Evolutionary conservation across 2,329 filamentous ascomycete genomes (phyloP).

Genomic region (Aspergillus brasiliensis): DNA sequence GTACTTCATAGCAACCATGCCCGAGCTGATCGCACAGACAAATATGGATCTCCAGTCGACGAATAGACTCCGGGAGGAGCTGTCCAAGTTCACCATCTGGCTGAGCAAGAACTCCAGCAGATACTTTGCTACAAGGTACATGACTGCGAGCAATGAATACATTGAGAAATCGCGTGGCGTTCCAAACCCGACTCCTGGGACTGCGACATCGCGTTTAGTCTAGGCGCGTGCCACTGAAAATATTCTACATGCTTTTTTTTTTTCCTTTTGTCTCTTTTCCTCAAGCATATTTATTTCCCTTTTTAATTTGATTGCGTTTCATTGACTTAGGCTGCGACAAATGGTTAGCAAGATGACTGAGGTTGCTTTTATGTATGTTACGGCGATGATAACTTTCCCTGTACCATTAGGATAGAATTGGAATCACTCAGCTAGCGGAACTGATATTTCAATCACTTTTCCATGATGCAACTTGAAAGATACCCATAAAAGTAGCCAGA

Average conservation of each 20-base stretch:
- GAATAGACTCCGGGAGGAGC: constrained; percentile 82
- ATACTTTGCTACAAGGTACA: constrained; percentile 65
- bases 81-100: constrained; percentile 84
- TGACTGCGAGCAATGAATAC: constrained; percentile 44
- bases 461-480: too few relatives aligned
- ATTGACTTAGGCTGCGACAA: background rate
- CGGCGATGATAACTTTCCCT: constrained; percentile 16
- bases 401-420: constrained; percentile 21
- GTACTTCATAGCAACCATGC: constrained; percentile 71
- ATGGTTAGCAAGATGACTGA: background rate
- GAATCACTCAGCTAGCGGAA: constrained; percentile 8
- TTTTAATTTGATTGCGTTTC: background rate
- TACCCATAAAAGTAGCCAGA: background rate
- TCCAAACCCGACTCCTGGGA: constrained; percentile 32
- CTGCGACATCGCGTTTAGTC: constrained; percentile 36
- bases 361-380: constrained; percentile 10
- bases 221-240: constrained; percentile 2
- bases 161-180: constrained; percentile 38
- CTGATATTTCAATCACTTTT: background rate
- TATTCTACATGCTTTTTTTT: background rate
- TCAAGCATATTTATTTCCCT: background rate
- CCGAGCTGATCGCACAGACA: constrained; percentile 92
- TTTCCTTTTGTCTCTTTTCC: background rate
- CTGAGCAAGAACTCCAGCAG: constrained; percentile 72
- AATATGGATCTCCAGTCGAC: constrained; percentile 97